Base-by-base conservation (phyloP, 805 yeast genomes). In the Candida incommunis region DNA sequence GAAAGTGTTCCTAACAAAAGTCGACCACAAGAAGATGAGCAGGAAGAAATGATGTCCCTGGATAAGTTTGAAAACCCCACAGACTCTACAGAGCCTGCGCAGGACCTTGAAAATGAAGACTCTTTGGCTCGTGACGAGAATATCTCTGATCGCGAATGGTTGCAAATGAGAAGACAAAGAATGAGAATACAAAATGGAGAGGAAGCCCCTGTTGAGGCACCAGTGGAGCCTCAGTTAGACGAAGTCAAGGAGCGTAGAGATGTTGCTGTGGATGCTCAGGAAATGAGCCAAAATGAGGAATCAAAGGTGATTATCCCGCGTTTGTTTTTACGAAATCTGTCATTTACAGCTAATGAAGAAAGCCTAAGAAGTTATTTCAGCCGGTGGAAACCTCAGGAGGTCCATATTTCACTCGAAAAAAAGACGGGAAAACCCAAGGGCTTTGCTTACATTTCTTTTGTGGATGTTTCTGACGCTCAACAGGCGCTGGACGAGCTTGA, bases 391-490 rank as follows among this genome's bases (percentile, higher is more conserved):
- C 60, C 87, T 31, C 84, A 79, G 51, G 97, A 92, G 64, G 95
- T 86, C 1, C 98, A 92, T 62, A 69, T 92, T 54, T 96, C 98
- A 1, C 62, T 87, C 29, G 97, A 90, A 58, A 80, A 94, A 2
- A 75, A 92, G 64, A 84, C 94, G 0, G 94, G 94, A 9, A 75
- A 78, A 54, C 81, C 95, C 1, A 92, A 92, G 63, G 98, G 98
- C 0, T 85, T 86, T 61, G 95, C 92, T 0, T 88, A 88, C 56
- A 71, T 87, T 11, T 77, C 80, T 58, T 92, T 82, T 57, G 65
- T 61, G n/a, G 68, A 75, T 49, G 69, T 80, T 7, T 72, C 73
- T 7, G 80, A 80, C 57, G 98, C 98, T 0, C 76, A 81, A 1
- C 58, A 64, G 23, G 97, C 97, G 0, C 88, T 70, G 59, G 62